Percentiles rank a stretch among this genome's conserved stretches.
Conservation (phyloP, 2,329 filamentous ascomycete species). For the Aureobasidium sp. region DNA sequence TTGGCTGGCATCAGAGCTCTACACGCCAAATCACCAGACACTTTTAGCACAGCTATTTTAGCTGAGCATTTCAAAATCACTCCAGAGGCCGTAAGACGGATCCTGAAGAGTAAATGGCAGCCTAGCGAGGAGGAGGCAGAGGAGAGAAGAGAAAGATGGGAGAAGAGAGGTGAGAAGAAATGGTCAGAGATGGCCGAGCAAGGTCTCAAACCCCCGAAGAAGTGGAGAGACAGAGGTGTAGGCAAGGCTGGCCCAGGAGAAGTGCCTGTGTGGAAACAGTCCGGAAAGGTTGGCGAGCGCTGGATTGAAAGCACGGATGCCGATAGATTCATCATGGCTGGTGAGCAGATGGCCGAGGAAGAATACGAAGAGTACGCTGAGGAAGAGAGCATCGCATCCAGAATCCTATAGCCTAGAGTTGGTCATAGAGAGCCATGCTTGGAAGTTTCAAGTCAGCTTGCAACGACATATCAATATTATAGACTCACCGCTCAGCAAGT, state of each 20-base stretch:
- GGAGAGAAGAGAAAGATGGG: conserved; percentile 36
- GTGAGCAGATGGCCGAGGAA: conserved; percentile 6
- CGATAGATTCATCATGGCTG: conserved; percentile 8
- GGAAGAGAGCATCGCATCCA: not conserved
- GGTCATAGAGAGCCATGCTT: not conserved
- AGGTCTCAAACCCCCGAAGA: conserved; percentile 48
- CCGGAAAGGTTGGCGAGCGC: conserved; percentile 9
- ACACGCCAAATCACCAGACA: conserved; percentile 64
- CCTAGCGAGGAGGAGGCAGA: conserved; percentile 43
- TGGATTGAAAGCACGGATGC: conserved; percentile 13
- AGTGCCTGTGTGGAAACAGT: conserved; percentile 11
- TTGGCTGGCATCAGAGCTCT: conserved; percentile 82
- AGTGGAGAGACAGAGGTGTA: conserved; percentile 41
- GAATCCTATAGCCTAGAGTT: not conserved
- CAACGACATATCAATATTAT: not conserved
- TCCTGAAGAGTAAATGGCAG: conserved; percentile 70
- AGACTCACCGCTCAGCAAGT: not conserved
- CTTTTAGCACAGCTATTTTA: conserved; percentile 66
- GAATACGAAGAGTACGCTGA: not conserved
- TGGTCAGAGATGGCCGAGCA: conserved; percentile 39
- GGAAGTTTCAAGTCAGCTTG: not conserved
- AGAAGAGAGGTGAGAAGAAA: conserved; percentile 39
- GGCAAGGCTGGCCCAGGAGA: conserved; percentile 12
- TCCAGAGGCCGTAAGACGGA: conserved; percentile 75
- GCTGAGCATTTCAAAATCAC: conserved; percentile 78